Evolutionary conservation across 225 moss, liverwort and hornwort genomes (phyloP).

Genomic region (Straminergon stramineum): DNA sequence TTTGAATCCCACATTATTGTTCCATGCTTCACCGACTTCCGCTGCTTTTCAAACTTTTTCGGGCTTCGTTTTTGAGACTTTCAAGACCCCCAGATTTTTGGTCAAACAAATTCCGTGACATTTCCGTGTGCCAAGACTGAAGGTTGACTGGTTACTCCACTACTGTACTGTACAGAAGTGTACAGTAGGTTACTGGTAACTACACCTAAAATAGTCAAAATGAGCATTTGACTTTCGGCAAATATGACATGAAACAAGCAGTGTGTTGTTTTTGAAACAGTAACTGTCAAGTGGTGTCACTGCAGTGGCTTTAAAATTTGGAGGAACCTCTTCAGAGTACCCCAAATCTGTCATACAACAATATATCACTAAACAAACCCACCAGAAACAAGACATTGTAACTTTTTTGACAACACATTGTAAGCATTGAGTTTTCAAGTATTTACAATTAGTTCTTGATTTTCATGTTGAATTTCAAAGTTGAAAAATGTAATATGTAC

Average conservation of each 20-base stretch:
- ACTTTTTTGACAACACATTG: fast-evolving
- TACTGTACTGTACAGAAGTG: too few species aligned
- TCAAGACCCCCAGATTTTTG: neutral
- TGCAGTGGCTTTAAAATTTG: neutral
- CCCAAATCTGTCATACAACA: fast-evolving
- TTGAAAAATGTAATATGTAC: neutral
- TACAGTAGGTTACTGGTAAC: neutral
- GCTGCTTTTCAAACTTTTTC: neutral
- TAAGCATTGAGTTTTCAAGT: neutral
- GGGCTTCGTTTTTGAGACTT: neutral
- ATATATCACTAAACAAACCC: neutral
- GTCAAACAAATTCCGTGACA: neutral
- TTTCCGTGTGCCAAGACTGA: neutral
- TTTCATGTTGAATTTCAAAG: neutral
- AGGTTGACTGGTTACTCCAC: neutral
- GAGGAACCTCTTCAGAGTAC: fast-evolving
- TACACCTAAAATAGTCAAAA: neutral
- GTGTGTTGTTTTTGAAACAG: too few species aligned
- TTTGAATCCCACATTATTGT: neutral
- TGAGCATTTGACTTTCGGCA: neutral
- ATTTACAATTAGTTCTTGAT: neutral
- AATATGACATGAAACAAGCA: neutral
- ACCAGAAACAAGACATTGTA: neutral
- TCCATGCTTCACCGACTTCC: neutral
- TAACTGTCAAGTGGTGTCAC: neutral